phyloP scores from a whole-genome alignment of 208 protist genomes.

The Angomonas ambiguus region DNA sequence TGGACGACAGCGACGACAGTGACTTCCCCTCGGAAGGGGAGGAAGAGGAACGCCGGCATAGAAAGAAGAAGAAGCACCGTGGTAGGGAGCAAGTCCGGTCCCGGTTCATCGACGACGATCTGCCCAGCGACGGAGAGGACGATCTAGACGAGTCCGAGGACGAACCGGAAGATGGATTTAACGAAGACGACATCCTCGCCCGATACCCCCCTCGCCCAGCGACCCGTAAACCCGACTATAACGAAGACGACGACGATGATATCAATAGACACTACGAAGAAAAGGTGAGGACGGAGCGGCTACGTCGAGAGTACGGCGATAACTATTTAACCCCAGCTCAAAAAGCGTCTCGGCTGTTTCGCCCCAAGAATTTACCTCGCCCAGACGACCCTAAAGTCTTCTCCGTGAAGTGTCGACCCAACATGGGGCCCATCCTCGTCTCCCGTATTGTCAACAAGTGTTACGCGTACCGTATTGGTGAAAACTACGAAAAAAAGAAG shows the following conservation, averaged over 20 bases:
- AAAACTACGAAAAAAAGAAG: slow-evolving; percentile 71
- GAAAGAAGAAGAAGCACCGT: not conserved
- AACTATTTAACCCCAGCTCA: slow-evolving; percentile 25
- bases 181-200: not conserved
- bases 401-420: slow-evolving; percentile 77
- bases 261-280: slow-evolving; percentile 78
- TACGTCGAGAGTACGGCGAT: slow-evolving; percentile 13
- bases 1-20: slow-evolving; percentile 29
- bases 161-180: slow-evolving; percentile 10
- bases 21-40: slow-evolving; percentile 13
- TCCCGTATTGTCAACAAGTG: slow-evolving; percentile 92
- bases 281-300: slow-evolving; percentile 17
- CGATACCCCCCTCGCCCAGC: slow-evolving; percentile 5
- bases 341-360: slow-evolving; percentile 65
- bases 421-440: slow-evolving; percentile 81
- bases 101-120: slow-evolving; percentile 9
- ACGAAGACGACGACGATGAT: slow-evolving; percentile 45
- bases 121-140: slow-evolving; percentile 23
- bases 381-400: slow-evolving; percentile 88
- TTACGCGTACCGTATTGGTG: slow-evolving; percentile 76
- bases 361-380: slow-evolving; percentile 70
- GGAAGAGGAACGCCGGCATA: not conserved
- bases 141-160: slow-evolving; percentile 14
- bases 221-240: slow-evolving; percentile 11
- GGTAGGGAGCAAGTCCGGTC: not conserved